phyloP scores from a whole-genome alignment of 352 stramenopile species.

The Phytophthora cactorum region DNA sequence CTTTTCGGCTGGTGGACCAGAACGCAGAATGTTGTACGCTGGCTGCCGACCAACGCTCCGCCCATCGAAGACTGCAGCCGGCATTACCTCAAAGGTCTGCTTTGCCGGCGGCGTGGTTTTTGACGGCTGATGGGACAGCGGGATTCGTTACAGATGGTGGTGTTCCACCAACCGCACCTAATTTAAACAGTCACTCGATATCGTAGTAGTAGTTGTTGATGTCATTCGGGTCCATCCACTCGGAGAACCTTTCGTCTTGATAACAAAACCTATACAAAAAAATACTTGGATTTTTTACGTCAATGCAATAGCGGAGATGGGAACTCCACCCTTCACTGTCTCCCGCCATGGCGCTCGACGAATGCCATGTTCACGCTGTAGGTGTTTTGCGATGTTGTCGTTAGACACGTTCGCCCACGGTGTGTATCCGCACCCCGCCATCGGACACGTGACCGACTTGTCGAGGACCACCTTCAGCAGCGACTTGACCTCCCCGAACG shows the following conservation, averaged over 20 bases:
- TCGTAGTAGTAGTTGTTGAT: neutral
- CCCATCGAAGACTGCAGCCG: no score
- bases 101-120: neutral
- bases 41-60: no score
- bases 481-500: neutral
- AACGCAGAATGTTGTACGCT: no score
- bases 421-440: neutral
- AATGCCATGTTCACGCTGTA: neutral
- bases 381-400: neutral
- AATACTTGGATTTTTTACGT: no score
- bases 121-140: no score
- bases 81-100: no score
- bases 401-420: neutral
- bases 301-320: neutral
- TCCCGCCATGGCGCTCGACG: neutral
- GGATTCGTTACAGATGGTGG: neutral
- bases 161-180: neutral
- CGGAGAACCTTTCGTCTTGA: neutral
- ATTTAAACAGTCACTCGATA: neutral
- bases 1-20: no score
- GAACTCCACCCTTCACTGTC: neutral
- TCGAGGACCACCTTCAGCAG: neutral
- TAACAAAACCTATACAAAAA: no score
- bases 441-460: neutral
- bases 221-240: neutral